A percentile compares a stretch with the other conserved stretches of the same genome.
phyloP scores from a whole-genome alignment of 1,284 basidiomycete species.

The Trichosporon ovoides region DNA sequence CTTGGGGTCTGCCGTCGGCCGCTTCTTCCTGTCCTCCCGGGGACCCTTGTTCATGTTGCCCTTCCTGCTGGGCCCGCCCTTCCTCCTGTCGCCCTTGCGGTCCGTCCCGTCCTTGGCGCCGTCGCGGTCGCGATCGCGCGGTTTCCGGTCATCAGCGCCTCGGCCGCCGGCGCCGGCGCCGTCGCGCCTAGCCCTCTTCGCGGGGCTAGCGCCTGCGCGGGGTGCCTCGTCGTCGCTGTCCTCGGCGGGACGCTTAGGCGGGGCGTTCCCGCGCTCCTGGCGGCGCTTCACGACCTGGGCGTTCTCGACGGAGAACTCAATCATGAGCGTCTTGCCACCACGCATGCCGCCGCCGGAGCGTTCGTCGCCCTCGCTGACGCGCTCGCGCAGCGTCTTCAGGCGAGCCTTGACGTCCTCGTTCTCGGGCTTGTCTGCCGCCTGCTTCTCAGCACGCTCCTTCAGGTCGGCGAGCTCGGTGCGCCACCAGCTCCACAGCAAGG shows the following conservation, averaged over 20 bases:
- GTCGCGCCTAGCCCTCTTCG: conserved; percentile 2
- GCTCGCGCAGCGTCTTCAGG: conserved; percentile 50
- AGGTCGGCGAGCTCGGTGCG: conserved; percentile 69
- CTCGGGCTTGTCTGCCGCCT: conserved; percentile 51
- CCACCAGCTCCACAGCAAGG: conserved; percentile 74
- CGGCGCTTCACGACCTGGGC: conserved; percentile 58
- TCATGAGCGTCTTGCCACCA: conserved; percentile 63
- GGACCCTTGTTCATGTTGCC: conserved; percentile 10
- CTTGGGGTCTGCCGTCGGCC: conserved; percentile 5
- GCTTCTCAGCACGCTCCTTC: conserved; percentile 57
- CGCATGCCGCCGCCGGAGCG: conserved; percentile 43
- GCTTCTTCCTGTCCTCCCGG: conserved; percentile 9
- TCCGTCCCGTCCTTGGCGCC: background rate
- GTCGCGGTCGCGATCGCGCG: conserved; percentile 8
- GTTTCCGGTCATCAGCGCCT: conserved; percentile 34
- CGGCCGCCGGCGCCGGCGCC: no score
- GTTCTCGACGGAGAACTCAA: conserved; percentile 93
- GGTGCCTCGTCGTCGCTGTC: conserved; percentile 14
- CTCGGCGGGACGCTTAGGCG: background rate
- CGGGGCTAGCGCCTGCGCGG: background rate
- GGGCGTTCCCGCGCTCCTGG: conserved; percentile 9
- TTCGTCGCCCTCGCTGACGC: conserved; percentile 40
- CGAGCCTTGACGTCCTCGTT: conserved; percentile 45
- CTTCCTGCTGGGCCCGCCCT: background rate
- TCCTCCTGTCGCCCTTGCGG: no score